These are phyloP conservation scores for Aspergillus campestris DNA, from an alignment of 495 filamentous ascomycete genomes.

Conservation along the genomic window DNA sequence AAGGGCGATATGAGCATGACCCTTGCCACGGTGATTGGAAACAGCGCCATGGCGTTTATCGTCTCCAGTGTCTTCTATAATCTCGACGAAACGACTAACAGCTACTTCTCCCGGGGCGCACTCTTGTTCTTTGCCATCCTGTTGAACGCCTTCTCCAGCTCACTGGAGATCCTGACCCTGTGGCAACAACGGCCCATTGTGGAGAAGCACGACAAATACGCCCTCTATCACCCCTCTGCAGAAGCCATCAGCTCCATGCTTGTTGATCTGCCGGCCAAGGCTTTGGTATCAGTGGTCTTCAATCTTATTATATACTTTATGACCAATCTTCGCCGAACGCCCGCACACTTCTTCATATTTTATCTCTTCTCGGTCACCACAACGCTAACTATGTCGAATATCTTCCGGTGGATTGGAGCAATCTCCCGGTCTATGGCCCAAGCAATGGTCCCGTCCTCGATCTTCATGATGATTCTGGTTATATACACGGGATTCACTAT, in stretches of 20 bases:
- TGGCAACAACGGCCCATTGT: constrained; percentile 86
- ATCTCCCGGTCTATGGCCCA: constrained; percentile 69
- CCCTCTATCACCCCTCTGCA: constrained; percentile 84
- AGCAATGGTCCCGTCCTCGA: constrained; percentile 73
- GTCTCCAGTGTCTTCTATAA: constrained; percentile 80
- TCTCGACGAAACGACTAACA: constrained; percentile 47
- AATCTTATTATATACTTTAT: constrained; percentile 80
- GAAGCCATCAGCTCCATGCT: constrained; percentile 82
- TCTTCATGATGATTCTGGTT: constrained; percentile 74
- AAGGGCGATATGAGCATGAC: constrained; percentile 65
- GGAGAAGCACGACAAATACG: constrained; percentile 83
- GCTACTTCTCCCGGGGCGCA: constrained; percentile 73
- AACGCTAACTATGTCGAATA: constrained; percentile 63
- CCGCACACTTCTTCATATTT: constrained; percentile 76
- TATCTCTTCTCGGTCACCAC: constrained; percentile 61
- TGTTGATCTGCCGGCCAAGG: constrained; percentile 63
- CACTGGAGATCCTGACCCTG: constrained; percentile 70
- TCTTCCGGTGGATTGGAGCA: constrained; percentile 80
- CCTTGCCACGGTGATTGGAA: constrained; percentile 61
- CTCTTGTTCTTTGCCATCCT: constrained; percentile 84
- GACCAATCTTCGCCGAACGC: constrained; percentile 68
- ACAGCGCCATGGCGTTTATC: constrained; percentile 66
- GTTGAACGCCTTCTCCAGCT: constrained; percentile 72
- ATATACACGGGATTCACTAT: constrained; percentile 91
- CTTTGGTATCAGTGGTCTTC: constrained; percentile 47